Evolutionary conservation across 2,329 filamentous ascomycete species (phyloP), one percentile per base, ranked within the genome.

Genomic region (Colletotrichum destructivum): DNA sequence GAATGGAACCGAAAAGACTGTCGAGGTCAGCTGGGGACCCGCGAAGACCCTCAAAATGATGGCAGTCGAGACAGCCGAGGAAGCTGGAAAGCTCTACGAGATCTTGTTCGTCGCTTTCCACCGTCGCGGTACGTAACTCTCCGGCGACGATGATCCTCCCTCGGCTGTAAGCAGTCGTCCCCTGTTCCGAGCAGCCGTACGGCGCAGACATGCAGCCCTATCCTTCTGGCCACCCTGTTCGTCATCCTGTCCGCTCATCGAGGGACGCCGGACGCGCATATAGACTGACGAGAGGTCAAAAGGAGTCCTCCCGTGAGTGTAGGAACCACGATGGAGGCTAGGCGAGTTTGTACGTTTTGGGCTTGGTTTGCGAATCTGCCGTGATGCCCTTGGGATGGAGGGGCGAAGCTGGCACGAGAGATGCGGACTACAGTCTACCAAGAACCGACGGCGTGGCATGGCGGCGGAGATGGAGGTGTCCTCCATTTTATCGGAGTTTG

Each of bases 281-380:
- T 44, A 11, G 12, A 35, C 44, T 54, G 35, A 21, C 49, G 21
- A 40, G 26, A 44, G n/a, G 51, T 49, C 12, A 44, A 18, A 8
- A 35, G 18, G 16, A 38, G 35, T 47, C 7, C 11, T 47, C 42
- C 38, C 13, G 38, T 8, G 40, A 54, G 13, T 35, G 12, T 38
- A 31, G 46, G 40, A 11, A 66, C 55, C 38, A 40, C n/a, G 46
- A 55, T 42, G 54, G 46, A 49, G 55, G 62, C 35, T 64, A 35
- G 54, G 55, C 55, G 4, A 49, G 55, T 40, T 26, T 66, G 49
- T 47, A 70, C 67, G 54, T 9, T 66, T 70, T 40, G 18, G 68
- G 68, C 23, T 57, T 70, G 56, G 68, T 26, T 66, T 70, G 68
- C 62, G 67, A 70, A 54, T 42, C 55, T 60, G 40, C 31, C 8